Base-by-base conservation (phyloP, 164 flowering plant species). In the Kalanchoe fedtschenkoi region DNA sequence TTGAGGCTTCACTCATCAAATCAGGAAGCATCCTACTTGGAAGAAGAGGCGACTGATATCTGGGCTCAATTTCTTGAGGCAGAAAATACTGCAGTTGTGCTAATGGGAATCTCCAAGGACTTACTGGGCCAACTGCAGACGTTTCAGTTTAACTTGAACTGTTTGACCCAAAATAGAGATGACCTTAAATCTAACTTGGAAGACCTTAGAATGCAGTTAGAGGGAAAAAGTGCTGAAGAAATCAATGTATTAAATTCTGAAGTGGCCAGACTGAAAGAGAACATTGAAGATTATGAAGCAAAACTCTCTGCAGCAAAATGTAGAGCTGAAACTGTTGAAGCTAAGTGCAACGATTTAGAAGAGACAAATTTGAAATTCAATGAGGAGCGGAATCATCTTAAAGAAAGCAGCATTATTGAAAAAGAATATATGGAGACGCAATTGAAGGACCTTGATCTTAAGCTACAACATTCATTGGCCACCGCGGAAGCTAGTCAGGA, bases 401-500 rank as follows among this genome's bases (percentile, higher is more conserved):
- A 68, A 70, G 61, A 64, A 57, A 70, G 62, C 58, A 83, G 63
- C 16, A 62, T n/a, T 33, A 76, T 76, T 51, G 73, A 67, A 67
- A 68, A 72, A 17, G 70, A 68, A 58, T 68, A 55, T 17, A 72
- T 85, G 35, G 84, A 85, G 65, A 77, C 29, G 65, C 78, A 74
- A 69, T 46, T 83, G 68, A 70, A 64, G 60, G 84, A 79, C 17
- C 68, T 72, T 28, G 85, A 80, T 47, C 65, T 70, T 34, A 70
- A 64, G 62, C 72, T 80, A 58, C 80, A 79, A 65, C 81, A 77
- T 65, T 83, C 83, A 33, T 64, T 62, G 61, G 89, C 84, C 66
- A 69, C 78, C 66, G 73, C 75, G 17, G 92, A 86, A 69, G 92
- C 92, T 33, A 77, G 78, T 71, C 71, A 74, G 68, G 89, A 86